Conservation (phyloP, 495 filamentous ascomycete species). For the Neurospora sp. region DNA sequence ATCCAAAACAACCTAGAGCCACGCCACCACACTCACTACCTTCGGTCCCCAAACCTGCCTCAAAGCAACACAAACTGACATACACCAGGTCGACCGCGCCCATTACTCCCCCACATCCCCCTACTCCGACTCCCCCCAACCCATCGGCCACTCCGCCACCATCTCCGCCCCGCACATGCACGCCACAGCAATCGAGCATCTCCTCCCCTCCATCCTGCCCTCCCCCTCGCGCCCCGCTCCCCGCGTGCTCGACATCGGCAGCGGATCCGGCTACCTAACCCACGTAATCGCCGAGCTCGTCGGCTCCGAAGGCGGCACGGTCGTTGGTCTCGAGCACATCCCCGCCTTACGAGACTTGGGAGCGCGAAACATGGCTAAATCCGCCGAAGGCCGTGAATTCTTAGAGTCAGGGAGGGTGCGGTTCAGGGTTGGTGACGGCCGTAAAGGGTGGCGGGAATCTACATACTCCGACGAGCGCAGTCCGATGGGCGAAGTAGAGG, state of each 20-base stretch:
- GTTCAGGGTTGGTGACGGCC: constrained; percentile 75
- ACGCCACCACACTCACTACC: no score
- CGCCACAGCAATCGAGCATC: constrained; percentile 61
- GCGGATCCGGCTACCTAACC: constrained; percentile 84
- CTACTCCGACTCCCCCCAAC: constrained; percentile 85
- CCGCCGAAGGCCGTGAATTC: constrained; percentile 50
- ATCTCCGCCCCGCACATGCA: constrained; percentile 99
- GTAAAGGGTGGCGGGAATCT: constrained; percentile 56
- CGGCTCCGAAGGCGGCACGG: constrained; percentile 41
- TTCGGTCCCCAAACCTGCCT: no score
- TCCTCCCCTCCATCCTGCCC: constrained; percentile 50
- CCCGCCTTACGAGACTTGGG: constrained; percentile 63
- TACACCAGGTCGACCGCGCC: constrained; percentile 67
- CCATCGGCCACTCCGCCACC: constrained; percentile 79
- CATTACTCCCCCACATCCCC: constrained; percentile 61
- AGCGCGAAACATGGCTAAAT: constrained; percentile 63
- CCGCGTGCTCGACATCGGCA: constrained; percentile 78
- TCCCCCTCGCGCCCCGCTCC: constrained; percentile 29
- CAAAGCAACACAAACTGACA: no score
- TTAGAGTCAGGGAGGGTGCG: constrained; percentile 51
- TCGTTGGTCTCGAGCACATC: constrained; percentile 90
- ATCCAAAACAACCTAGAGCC: no score
- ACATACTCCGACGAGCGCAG: background rate
- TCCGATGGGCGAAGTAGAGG: constrained; percentile 23
- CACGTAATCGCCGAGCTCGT: constrained; percentile 80